phyloP scores from a whole-genome alignment of 768 basidiomycete species.

The Boletus rex-veris region DNA sequence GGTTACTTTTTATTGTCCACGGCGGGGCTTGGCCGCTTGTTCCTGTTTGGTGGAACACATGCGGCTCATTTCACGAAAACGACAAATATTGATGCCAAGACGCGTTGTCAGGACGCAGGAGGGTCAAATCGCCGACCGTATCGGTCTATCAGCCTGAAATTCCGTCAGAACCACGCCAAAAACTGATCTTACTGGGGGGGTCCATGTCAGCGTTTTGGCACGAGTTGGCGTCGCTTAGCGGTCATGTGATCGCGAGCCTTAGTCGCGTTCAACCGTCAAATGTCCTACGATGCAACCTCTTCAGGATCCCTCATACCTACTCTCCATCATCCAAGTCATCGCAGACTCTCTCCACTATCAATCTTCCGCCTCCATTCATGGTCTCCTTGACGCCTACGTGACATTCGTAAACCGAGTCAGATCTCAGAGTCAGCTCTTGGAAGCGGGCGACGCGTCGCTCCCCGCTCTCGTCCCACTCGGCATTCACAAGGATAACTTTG shows the following conservation, averaged over 20 bases:
- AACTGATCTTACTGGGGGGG: no score
- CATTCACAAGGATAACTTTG: slow-evolving; percentile 33
- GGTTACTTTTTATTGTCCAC: slow-evolving; percentile 17
- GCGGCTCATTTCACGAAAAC: slow-evolving; percentile 3
- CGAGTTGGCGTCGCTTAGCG: no score
- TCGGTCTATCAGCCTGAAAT: background rate
- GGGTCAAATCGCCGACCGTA: no score
- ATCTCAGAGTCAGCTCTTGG: slow-evolving; percentile 10
- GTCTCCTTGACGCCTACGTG: slow-evolving; percentile 61
- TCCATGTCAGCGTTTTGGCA: no score
- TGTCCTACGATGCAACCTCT: background rate
- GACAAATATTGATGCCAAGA: background rate
- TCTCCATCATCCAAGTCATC: slow-evolving; percentile 46
- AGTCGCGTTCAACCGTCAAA: no score
- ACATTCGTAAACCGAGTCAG: slow-evolving; percentile 46
- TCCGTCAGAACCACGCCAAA: background rate
- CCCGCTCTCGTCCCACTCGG: slow-evolving; percentile 32
- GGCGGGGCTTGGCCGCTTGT: slow-evolving; percentile 11
- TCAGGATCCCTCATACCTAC: slow-evolving; percentile 29
- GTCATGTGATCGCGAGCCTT: no score
- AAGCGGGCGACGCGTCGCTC: background rate
- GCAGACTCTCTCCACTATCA: slow-evolving; percentile 42
- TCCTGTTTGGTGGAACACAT: slow-evolving; percentile 18
- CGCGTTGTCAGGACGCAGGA: no score
- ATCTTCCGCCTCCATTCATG: slow-evolving; percentile 43